Base-by-base conservation (phyloP, 106 monocot species). In the Alisma plantagoaquatica region DNA sequence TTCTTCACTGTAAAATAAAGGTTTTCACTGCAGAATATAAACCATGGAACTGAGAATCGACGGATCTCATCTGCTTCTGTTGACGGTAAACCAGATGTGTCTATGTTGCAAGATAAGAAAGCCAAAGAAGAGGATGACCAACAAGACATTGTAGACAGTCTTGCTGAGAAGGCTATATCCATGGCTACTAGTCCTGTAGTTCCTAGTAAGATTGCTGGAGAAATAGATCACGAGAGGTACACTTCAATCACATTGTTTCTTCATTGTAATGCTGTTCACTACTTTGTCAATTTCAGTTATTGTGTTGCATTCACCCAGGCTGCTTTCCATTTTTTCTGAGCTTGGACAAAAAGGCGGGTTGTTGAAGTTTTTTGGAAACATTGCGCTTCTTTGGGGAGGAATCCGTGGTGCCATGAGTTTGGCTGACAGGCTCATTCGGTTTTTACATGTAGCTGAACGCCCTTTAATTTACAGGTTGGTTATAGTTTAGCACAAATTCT, bases 311-410 rank as follows among this genome's bases (percentile, higher is more conserved):
- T 68, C 31, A 6, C 28, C 9, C 81, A 98, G 98, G 56, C 46
- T 98, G 64, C 77, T 90, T 21, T 70, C 78, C 15, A 51, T 85
- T 51, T 63, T 98, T 31, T 73, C 85, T 50, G 98, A 82, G 63
- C 57, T 98, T 63, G 90, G 89, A 63, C 89, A 98, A 49, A 90
- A 73, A 51, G 98, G 89, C 44, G 98, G 90, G 53, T 24, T 85
- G 6, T 65, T 98, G 57, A 78, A 73, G 52, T 71, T 90, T 47
- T 55, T 90, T 54, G 89, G 90, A 27, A 98, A 98, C 56, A 41
- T 82, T 70, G 98, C 85, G 65, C 62, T 98, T 56, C 78, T 98
- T 0, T 98, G 98, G 98, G 98, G 98, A 53, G 98, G 98, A 22
- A 76, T 98, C 16, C 90, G 90, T 60, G 90, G 98, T 42, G 98